Conservation (phyloP, 202 grass and related monocot species). For the Musa balbisiana region DNA sequence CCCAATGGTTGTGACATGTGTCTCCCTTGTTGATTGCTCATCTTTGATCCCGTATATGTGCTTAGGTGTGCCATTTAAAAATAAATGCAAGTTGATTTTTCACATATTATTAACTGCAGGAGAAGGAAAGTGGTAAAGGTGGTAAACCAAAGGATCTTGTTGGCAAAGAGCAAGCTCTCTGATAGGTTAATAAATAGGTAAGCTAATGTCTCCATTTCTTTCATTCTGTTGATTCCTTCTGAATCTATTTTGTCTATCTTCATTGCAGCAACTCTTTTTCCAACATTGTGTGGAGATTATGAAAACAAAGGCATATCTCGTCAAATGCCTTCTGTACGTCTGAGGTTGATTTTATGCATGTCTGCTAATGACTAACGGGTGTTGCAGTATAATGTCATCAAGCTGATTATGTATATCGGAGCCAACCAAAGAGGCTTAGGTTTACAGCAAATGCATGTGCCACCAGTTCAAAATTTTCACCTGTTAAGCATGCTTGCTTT, state of each 20-base stretch:
- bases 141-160: neutral
- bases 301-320: neutral
- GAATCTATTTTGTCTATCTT: neutral
- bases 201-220: neutral
- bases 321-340: neutral
- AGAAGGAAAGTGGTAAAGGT: constrained; percentile 1
- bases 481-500: neutral
- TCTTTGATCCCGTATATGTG: no score
- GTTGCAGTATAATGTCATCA: neutral
- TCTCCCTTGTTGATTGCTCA: no score
- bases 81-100: neutral
- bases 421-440: neutral
- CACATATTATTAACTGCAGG: neutral
- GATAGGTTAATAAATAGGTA: neutral
- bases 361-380: no score
- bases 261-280: neutral
- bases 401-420: neutral
- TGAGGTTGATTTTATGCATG: neutral
- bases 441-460: neutral
- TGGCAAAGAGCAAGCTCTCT: neutral
- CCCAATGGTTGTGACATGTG: no score
- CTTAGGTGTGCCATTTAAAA: neutral
- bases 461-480: neutral
- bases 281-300: neutral
- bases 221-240: neutral